phyloP scores from a whole-genome alignment of 441 rosid genomes.

The Euphorbia schlechtendalii region DNA sequence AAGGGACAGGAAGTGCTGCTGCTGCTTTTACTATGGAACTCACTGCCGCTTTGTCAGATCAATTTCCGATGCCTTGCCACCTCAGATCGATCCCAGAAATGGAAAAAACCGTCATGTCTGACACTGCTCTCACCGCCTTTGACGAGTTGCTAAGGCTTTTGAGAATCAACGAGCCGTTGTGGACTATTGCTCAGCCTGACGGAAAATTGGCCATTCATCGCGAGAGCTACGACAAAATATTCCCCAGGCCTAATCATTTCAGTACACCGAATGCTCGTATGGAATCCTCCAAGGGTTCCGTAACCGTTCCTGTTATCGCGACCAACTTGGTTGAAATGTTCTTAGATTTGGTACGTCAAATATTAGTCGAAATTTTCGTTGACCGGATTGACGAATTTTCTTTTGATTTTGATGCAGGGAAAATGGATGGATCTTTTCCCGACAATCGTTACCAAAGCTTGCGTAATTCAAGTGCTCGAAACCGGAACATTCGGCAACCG shows the following conservation, averaged over 20 bases:
- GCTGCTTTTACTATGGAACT: constrained; percentile 15
- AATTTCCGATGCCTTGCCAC: constrained; percentile 2
- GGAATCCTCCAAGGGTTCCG: constrained; percentile 55
- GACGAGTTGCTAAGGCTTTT: constrained; percentile 47
- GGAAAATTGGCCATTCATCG: constrained; percentile 34
- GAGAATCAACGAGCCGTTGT: constrained; percentile 36
- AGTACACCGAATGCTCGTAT: constrained; percentile 30
- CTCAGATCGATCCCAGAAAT: constrained; percentile 19
- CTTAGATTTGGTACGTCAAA: constrained; percentile 41
- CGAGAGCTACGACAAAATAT: constrained; percentile 35
- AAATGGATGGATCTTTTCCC: constrained; percentile 59
- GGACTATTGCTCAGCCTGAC: constrained; percentile 36
- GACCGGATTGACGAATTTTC: no score
- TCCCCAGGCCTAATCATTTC: constrained; percentile 25
- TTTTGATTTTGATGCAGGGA: constrained; percentile 28
- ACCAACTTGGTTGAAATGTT: constrained; percentile 35
- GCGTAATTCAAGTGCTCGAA: constrained; percentile 34
- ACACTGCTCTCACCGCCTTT: constrained; percentile 41
- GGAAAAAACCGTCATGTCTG: constrained; percentile 32
- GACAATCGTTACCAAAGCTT: constrained; percentile 48
- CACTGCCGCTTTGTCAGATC: background rate
- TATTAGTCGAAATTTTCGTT: background rate
- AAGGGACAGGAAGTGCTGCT: background rate
- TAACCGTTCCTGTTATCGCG: constrained; percentile 34
- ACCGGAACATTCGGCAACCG: constrained; percentile 23